phyloP scores from a whole-genome alignment of 1,284 basidiomycete species.

The Rhodotorula sp. region DNA sequence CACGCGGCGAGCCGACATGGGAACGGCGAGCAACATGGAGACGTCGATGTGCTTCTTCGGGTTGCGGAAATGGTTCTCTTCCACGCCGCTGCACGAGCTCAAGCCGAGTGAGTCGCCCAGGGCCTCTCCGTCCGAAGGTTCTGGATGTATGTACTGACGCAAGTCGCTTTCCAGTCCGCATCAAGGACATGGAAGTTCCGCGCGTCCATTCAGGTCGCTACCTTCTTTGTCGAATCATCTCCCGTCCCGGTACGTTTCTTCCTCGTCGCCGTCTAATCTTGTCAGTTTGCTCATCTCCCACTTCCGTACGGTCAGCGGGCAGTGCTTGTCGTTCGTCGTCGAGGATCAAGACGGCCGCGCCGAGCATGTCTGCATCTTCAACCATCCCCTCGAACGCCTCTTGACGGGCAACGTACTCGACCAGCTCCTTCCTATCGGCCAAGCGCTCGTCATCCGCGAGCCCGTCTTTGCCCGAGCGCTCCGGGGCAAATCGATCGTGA shows the following conservation, averaged over 20 bases:
- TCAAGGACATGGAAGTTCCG: not conserved
- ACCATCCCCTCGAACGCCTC: slow-evolving; percentile 44
- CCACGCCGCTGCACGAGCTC: not conserved
- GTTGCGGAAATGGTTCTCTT: not conserved
- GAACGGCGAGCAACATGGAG: too few relatives aligned
- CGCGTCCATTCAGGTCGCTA: not conserved
- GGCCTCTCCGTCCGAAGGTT: not conserved
- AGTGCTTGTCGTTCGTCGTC: not conserved
- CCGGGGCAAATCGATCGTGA: slow-evolving; percentile 11
- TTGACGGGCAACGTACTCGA: slow-evolving; percentile 43
- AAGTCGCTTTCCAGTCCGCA: not conserved
- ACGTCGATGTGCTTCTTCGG: not conserved
- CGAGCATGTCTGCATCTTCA: slow-evolving; percentile 45
- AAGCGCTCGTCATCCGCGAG: slow-evolving; percentile 49
- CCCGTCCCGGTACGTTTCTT: not conserved
- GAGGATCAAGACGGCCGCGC: slow-evolving; percentile 11
- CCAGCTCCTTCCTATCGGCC: slow-evolving; percentile 47
- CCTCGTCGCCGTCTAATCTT: not conserved
- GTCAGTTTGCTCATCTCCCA: accelerated
- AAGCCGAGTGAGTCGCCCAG: slow-evolving; percentile 1
- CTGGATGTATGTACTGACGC: not conserved
- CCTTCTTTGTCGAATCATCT: slow-evolving; percentile 3
- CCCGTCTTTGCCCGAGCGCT: slow-evolving; percentile 41
- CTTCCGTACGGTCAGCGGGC: not conserved
- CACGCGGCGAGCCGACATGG: too few relatives aligned